Percentiles rank a stretch among this genome's conserved stretches.
These are phyloP conservation scores for Penicillium sp. DNA, from an alignment of 2,329 filamentous ascomycete species.

Conservation along the genomic window DNA sequence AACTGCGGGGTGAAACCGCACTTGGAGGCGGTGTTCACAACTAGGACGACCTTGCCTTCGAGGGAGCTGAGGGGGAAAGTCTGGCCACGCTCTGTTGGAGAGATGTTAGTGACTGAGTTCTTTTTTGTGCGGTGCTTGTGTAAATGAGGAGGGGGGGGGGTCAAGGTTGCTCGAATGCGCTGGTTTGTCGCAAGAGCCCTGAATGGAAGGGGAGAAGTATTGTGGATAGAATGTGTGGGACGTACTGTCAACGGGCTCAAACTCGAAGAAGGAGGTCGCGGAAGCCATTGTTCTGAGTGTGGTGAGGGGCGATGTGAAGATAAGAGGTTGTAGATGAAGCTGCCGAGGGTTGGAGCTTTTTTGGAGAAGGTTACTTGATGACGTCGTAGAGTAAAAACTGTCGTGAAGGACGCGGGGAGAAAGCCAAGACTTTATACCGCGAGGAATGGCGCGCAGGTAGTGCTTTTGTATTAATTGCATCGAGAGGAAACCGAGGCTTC, in stretches of 20 bases:
- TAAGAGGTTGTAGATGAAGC: conserved; percentile 1
- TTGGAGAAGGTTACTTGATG: conserved; percentile 8
- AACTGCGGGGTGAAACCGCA: conserved; percentile 99
- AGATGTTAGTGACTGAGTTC: not conserved
- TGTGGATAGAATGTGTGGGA: not conserved
- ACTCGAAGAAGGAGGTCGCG: conserved; percentile 60
- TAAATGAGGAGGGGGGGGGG: not conserved
- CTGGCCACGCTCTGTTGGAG: conserved; percentile 65
- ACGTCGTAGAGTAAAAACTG: conserved; percentile 16
- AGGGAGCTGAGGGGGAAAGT: conserved; percentile 69
- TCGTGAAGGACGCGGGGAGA: not conserved
- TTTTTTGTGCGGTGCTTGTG: not conserved
- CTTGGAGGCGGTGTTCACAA: conserved; percentile 98
- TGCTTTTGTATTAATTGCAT: conserved; percentile 10
- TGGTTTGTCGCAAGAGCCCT: not conserved
- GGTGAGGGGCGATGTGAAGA: not conserved
- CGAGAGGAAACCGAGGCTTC: not conserved
- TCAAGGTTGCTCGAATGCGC: not conserved
- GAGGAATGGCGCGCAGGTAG: conserved; percentile 7
- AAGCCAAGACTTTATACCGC: not conserved
- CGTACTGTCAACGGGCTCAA: conserved; percentile 59
- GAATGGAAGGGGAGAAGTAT: not conserved
- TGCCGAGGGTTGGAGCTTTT: not conserved
- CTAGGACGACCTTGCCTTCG: conserved; percentile 88
- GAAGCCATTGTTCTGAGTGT: conserved; percentile 51